phyloP scores from a whole-genome alignment of 192 early-diverging fungal genomes.

The Spizellomyces sp. region DNA sequence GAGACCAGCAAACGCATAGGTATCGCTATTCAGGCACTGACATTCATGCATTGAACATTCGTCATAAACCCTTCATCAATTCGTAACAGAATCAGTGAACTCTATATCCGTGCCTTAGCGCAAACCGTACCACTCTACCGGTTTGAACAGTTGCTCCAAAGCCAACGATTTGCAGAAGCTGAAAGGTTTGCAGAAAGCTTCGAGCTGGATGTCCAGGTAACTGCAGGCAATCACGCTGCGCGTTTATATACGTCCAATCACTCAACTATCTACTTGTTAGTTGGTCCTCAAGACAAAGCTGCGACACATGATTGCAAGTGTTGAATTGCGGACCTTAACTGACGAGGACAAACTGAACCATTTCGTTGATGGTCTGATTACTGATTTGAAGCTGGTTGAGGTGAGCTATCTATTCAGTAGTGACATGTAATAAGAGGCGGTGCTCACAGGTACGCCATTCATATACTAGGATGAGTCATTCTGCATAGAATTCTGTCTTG shows the following conservation, averaged over 20 bases:
- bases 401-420: conserved; percentile 5
- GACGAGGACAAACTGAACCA: conserved; percentile 7
- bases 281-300: conserved; percentile 31
- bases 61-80: background rate
- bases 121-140: conserved; percentile 33
- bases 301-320: conserved; percentile 6
- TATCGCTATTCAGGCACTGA: background rate
- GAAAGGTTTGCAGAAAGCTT: conserved; percentile 29
- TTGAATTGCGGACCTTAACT: too few species aligned
- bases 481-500: conserved; percentile 28
- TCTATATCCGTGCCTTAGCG: conserved; percentile 26
- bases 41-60: background rate
- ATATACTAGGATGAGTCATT: conserved; percentile 27
- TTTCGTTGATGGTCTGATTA: conserved; percentile 10
- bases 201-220: conserved; percentile 37
- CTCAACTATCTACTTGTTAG: conserved; percentile 3
- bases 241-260: background rate
- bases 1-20: background rate
- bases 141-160: conserved; percentile 31
- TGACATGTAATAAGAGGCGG: too few species aligned
- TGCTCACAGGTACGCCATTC: too few species aligned
- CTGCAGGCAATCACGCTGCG: too few species aligned
- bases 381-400: conserved; percentile 25
- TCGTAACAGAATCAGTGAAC: conserved; percentile 3
- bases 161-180: conserved; percentile 40